Base-by-base conservation (phyloP, 2,329 filamentous ascomycete species). In the Capronia americana region DNA sequence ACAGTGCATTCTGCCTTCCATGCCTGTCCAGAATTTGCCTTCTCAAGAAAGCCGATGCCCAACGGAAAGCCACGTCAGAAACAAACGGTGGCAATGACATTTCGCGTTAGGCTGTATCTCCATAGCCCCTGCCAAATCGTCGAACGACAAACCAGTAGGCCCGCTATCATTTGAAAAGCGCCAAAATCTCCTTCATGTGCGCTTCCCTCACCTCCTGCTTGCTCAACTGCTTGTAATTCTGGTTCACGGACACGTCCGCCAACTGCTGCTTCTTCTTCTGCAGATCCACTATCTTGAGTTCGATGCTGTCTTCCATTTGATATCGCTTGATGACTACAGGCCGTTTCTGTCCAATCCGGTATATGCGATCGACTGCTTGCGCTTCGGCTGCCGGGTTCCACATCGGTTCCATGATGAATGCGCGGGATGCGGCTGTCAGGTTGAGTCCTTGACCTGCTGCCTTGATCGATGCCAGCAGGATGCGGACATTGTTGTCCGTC, bases 381-480 rank as follows among this genome's bases (percentile, higher is more conserved):
- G 93, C 92, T 78, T 99, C 94, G 0, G 93, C 92, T 0, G 93
- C 93, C 0, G 95, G 95, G 74, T 99, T 99, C 81, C 94, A 99
- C 75, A 97, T 93, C 4, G 95, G 95, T 77, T 99, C 95, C 94
- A 99, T 98, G 73, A 98, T 91, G 77, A 95, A 98, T 14, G 96
- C 94, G 63, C 87, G 90, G 75, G 89, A 95, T 34, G 90, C 94
- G 0, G 91, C 84, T 0, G 93, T 97, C 62, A 98, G 82, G 75
- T 98, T 98, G 46, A 98, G 87, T 14, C 94, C 94, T 17, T 97
- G 86, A 20, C 95, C 94, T 70, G 94, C 95, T 0, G 94, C 94
- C 75, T 90, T 92, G 78, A 97, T 96, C 10, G 92, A 97, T 14
- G 97, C 92, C 10, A 98, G 86, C 58, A 98, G 93, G 61, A 97